A percentile compares a stretch with the other conserved stretches of the same genome.
phyloP scores from a whole-genome alignment of 371 early-diverging fungal genomes.

The Mucor plumbeus region DNA sequence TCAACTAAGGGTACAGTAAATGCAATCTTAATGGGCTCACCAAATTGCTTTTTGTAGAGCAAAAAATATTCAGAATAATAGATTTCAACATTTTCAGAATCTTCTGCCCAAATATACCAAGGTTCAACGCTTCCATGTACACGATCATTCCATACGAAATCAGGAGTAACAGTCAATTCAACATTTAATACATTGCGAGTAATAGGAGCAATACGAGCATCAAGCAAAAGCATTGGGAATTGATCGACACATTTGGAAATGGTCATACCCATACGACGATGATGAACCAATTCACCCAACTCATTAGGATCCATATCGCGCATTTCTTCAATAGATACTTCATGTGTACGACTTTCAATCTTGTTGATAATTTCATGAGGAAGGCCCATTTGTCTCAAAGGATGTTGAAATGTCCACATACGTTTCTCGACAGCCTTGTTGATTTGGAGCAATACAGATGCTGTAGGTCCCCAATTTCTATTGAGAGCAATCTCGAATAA shows the following conservation, averaged over 20 bases:
- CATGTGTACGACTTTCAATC: conserved; percentile 67
- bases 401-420: conserved; percentile 97
- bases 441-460: conserved; percentile 79
- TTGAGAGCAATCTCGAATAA: conserved; percentile 94
- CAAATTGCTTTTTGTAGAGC: conserved; percentile 53
- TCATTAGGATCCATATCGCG: conserved; percentile 86
- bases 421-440: conserved; percentile 89
- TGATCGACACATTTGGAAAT: conserved; percentile 78
- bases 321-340: conserved; percentile 73
- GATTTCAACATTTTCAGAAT: conserved; percentile 64
- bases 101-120: conserved; percentile 97
- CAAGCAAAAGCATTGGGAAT: conserved; percentile 84
- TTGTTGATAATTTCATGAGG: conserved; percentile 79
- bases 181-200: conserved; percentile 90
- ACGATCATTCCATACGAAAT: conserved; percentile 92
- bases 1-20: conserved; percentile 91
- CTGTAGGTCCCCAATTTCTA: conserved; percentile 89
- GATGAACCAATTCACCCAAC: conserved; percentile 85
- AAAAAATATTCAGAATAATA: conserved; percentile 64
- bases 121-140: conserved; percentile 88
- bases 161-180: conserved; percentile 76
- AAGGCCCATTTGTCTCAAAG: conserved; percentile 85
- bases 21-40: conserved; percentile 67
- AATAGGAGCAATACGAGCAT: conserved; percentile 86
- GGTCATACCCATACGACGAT: conserved; percentile 78